Evolutionary conservation across 1,284 basidiomycete species (phyloP).

Genomic region (Mycosarcoma maydis): DNA sequence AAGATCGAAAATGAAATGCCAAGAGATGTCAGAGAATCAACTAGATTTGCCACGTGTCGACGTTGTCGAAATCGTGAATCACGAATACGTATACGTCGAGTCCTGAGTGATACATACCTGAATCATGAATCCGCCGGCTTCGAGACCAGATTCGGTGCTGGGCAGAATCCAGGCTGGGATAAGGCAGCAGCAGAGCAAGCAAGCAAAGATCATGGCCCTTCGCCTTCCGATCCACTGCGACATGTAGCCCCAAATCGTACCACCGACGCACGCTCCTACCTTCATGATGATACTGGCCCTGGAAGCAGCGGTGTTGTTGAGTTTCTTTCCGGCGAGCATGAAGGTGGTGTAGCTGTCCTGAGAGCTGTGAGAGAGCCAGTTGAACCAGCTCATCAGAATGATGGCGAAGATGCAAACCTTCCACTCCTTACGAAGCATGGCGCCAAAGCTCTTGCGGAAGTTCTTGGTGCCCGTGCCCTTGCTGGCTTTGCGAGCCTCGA

Average conservation of each 20-base stretch:
- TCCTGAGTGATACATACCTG: conserved; percentile 29
- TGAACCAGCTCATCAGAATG: conserved; percentile 43
- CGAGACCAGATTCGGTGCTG: conserved; percentile 37
- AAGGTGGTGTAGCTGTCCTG: conserved; percentile 54
- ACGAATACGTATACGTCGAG: no score
- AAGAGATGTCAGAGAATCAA: conserved; percentile 6
- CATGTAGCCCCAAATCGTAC: conserved; percentile 51
- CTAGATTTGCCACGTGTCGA: conserved; percentile 3
- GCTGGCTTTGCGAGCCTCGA: conserved; percentile 32
- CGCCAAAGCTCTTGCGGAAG: conserved; percentile 26
- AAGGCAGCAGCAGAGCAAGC: conserved; percentile 31
- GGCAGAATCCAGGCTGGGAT: conserved; percentile 60
- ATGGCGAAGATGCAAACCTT: conserved; percentile 32
- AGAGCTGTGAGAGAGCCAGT: conserved; percentile 32
- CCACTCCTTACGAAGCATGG: conserved; percentile 40
- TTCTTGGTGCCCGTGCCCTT: conserved; percentile 40
- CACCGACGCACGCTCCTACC: conserved; percentile 46
- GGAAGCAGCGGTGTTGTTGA: conserved; percentile 43
- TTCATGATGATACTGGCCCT: conserved; percentile 51
- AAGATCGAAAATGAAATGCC: conserved; percentile 15
- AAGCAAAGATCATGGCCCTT: conserved; percentile 43
- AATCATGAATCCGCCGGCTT: conserved; percentile 51
- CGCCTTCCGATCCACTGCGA: conserved; percentile 53
- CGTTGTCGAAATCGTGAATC: no score
- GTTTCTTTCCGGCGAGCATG: conserved; percentile 40